Base-by-base conservation (phyloP, 306 rosid genomes). In the Sicyos edulis region DNA sequence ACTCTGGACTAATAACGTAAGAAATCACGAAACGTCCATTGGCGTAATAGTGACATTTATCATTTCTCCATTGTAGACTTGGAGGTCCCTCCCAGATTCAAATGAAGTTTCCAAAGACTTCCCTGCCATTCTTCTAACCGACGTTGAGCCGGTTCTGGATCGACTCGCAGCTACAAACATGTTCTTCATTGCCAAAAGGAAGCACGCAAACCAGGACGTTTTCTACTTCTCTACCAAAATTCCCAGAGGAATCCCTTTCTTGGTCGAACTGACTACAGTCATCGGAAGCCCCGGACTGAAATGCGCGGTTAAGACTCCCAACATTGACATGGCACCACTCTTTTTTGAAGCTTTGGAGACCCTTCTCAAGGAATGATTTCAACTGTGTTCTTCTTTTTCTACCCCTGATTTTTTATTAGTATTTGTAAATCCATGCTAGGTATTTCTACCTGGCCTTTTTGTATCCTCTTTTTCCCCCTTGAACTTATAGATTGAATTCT, bases 61-160 rank as follows among this genome's bases (percentile, higher is more conserved):
- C 12, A 22, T 68, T 19, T n/a, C 59, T 73, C 54, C 20, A 21
- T 72, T 77, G 80, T 89, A 93, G 96, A 91, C 99, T 4, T 93
- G 99, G 99, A 87, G 99, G 82, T 91, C 97, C 72, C 89, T 93
- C 73, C 99, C 99, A 13, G 97, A 93, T 84, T 80, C 97, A 71
- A 93, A 93, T 60, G 96, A 93, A 85, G 85, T 93, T 64, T 87
- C 92, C 22, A 87, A 80, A 83, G 99, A 93, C 70, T 91, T 91
- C 82, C 88, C 95, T 21, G 72, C 78, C 52, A 55, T 86, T 52
- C 84, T 87, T 80, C 67, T 93, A 67, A 79, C 76, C 60, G 75
- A 78, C 21, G 91, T 80, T 9, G 99, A 91, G 24, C 81, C 83
- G 4, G 83, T 88, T 34, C 71, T 91, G 37, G 99, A 93, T 66